Conservation (phyloP, 139 green algal genomes). For the Picochlorum sp. region DNA sequence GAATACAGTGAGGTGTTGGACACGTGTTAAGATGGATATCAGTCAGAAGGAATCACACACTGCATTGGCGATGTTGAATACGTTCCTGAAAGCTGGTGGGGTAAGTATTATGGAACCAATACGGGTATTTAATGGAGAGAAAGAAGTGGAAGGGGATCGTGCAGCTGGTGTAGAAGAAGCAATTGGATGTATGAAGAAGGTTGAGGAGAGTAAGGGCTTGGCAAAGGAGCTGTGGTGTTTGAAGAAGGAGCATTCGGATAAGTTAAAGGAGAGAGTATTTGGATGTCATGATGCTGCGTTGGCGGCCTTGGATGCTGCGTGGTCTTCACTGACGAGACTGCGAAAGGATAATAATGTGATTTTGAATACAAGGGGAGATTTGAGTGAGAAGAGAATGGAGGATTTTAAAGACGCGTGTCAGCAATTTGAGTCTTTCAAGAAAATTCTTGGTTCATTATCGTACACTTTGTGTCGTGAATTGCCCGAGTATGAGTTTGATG, state of each 20-base stretch:
- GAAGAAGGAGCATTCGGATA: conserved; percentile 12
- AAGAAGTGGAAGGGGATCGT: too few relatives aligned
- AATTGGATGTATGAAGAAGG: conserved; percentile 11
- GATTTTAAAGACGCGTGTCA: conserved; percentile 64
- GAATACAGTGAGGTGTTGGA: background rate
- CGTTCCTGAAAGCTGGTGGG: background rate
- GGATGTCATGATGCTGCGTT: conserved; percentile 37
- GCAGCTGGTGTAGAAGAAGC: conserved; percentile 7
- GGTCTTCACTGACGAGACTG: conserved; percentile 29
- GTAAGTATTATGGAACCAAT: conserved; percentile 1
- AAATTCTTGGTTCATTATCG: conserved; percentile 33
- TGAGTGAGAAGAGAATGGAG: conserved; percentile 59
- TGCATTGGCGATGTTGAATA: background rate
- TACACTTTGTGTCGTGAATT: conserved; percentile 47
- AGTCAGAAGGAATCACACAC: background rate
- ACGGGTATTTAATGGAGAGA: conserved; percentile 14
- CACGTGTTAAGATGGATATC: background rate
- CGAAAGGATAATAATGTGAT: conserved; percentile 16
- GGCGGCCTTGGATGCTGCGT: conserved; percentile 47
- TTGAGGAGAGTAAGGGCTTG: conserved; percentile 34
- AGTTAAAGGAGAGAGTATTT: conserved; percentile 12
- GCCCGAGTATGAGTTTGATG: too few relatives aligned
- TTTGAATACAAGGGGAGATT: conserved; percentile 51
- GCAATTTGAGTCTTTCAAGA: conserved; percentile 57
- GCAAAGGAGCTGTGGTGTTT: conserved; percentile 4